These are phyloP conservation scores for Coemansia sp. DNA, from an alignment of 192 early-diverging fungal species.

Conservation along the genomic window DNA sequence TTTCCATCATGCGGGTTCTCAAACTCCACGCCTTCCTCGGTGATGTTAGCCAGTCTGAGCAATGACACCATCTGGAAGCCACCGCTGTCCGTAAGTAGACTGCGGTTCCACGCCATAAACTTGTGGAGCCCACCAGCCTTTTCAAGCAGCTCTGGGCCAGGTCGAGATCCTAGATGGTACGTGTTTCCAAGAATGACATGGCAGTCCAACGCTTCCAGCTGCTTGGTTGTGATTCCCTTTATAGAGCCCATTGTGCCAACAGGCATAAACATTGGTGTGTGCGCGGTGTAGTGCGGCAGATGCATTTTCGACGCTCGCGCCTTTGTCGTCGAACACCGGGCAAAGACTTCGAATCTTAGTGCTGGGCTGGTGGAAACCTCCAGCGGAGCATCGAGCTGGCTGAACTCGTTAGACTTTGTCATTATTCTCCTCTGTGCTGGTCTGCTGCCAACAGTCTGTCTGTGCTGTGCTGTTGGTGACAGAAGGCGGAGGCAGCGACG, in stretches of 20 bases:
- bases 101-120: conserved; percentile 81
- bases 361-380: conserved; percentile 58
- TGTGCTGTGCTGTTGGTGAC: not conserved
- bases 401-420: conserved; percentile 36
- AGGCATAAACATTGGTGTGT: conserved; percentile 87
- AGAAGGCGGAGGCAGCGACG: conserved; percentile 7
- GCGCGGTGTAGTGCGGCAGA: conserved; percentile 79
- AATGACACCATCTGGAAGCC: conserved; percentile 92
- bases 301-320: conserved; percentile 72
- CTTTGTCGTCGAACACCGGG: conserved; percentile 80
- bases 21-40: conserved; percentile 84
- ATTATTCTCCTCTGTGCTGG: conserved; percentile 23
- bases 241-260: conserved; percentile 84
- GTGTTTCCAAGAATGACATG: conserved; percentile 88
- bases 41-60: conserved; percentile 78
- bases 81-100: conserved; percentile 78
- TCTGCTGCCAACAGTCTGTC: not conserved
- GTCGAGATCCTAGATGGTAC: conserved; percentile 75
- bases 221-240: conserved; percentile 78
- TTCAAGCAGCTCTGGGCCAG: conserved; percentile 75
- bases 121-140: conserved; percentile 72
- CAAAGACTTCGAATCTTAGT: conserved; percentile 70
- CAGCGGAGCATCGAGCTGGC: conserved; percentile 30
- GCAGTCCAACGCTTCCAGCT: conserved; percentile 72
- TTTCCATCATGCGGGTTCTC: conserved; percentile 82